Evolutionary conservation across 495 filamentous ascomycete genomes (phyloP).

Genomic region (Parathielavia hyrcaniae): DNA sequence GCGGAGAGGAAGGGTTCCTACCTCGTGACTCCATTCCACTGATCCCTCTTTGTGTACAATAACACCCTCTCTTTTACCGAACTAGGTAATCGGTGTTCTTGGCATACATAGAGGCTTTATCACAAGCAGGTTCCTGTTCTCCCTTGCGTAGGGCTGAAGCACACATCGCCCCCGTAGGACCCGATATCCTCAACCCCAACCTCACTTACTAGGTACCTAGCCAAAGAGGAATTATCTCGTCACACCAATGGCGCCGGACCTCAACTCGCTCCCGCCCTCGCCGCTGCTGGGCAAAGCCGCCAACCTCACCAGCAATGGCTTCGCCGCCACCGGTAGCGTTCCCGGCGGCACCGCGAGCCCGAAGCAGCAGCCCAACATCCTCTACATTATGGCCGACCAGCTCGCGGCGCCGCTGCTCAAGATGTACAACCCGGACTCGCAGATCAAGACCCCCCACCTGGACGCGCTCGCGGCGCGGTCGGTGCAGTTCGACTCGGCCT

Average conservation of each 20-base stretch:
- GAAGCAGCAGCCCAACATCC: constrained; percentile 36
- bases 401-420: constrained; percentile 77
- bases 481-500: constrained; percentile 81
- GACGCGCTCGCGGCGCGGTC: constrained; percentile 70
- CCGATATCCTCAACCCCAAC: constrained; percentile 3
- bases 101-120: constrained; percentile 7
- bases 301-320: constrained; percentile 12
- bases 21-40: not conserved
- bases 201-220: not conserved
- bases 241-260: constrained; percentile 47
- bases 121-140: not conserved
- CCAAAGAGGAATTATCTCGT: not conserved
- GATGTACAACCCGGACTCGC: constrained; percentile 72
- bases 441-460: constrained; percentile 79
- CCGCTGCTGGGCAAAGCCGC: constrained; percentile 18
- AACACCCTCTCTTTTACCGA: constrained; percentile 11
- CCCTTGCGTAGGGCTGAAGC: constrained; percentile 12
- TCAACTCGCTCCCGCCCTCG: constrained; percentile 46
- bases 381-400: constrained; percentile 80
- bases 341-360: not conserved
- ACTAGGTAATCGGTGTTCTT: constrained; percentile 10
- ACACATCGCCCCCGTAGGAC: not conserved
- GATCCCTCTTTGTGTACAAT: constrained; percentile 1
- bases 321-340: constrained; percentile 6
- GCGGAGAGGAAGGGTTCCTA: not conserved